Evolutionary conservation across 306 rosid species (phyloP), one percentile per base, ranked within the genome.

Genomic region (Quercus berberidifolia): DNA sequence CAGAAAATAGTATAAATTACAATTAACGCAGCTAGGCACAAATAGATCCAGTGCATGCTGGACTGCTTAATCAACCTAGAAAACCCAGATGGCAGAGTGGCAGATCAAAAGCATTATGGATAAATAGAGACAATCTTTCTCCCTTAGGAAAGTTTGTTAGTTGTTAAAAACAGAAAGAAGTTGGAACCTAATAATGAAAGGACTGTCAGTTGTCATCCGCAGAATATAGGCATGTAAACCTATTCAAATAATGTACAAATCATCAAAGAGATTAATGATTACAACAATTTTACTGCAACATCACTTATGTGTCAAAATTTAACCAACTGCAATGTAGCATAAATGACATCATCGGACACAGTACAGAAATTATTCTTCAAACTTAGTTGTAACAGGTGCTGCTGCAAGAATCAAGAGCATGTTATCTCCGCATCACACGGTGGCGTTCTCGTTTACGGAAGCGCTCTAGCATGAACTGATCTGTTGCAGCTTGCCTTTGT

Each of bases 381-480:
- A 55, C 49, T 71, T 71, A 49, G 31, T 59, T 35, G 20, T 46
- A 12, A 70, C n/a, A 46, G 43, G 57, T 51, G 79, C 19, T 20
- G 54, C 30, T 38, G 79, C 78, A 54, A 35, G 43, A 73, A 73
- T 74, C 79, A 73, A 77, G 59, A 57, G 67, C 55, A 65, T 70
- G 58, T 71, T 60, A 92, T 88, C 99, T 85, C 74, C 96, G 79
- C 93, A 93, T 94, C 55, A 80, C 98, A 18, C 98, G 94, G 76
- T 90, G 94, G 68, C 99, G 99, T 82, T 95, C 98, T 58, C 99
- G 86, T 88, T 95, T 95, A 79, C 97, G 88, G 85, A 95, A 95
- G 78, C 99, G 97, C 80, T 95, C 97, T 38, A 95, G 84, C 98
- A 90, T 93, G 83, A 95, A 89, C 84, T 95, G 78, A 83, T 95